Evolutionary conservation across 768 basidiomycete genomes (phyloP).

Genomic region (Leucocoprinus leucothites): DNA sequence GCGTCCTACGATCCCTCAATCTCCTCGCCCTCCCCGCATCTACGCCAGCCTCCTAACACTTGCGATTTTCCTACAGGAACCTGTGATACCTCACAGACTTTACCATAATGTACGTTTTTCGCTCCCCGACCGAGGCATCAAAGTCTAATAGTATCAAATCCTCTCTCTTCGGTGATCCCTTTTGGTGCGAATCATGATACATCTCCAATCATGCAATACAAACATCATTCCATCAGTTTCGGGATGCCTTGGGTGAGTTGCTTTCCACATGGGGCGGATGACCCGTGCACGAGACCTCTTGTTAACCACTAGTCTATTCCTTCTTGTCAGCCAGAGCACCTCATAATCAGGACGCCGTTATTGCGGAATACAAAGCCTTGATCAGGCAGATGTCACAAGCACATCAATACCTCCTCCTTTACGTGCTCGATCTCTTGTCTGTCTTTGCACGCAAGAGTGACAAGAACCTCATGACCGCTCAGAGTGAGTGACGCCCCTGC

Average conservation of each 20-base stretch:
- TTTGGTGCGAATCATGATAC: too few species aligned
- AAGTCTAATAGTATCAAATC: background rate
- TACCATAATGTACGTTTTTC: conserved; percentile 73
- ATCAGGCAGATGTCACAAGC: conserved; percentile 83
- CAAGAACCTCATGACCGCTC: conserved; percentile 93
- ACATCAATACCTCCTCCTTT: conserved; percentile 95
- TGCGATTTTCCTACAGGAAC: conserved; percentile 55
- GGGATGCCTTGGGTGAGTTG: conserved; percentile 66
- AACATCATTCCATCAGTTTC: conserved; percentile 68
- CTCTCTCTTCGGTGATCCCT: conserved; percentile 11
- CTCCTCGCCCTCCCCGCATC: too few species aligned
- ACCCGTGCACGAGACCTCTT: background rate
- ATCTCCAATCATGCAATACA: too few species aligned
- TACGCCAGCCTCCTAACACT: conserved; percentile 5
- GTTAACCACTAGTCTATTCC: background rate
- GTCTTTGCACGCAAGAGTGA: conserved; percentile 92
- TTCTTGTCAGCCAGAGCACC: conserved; percentile 55
- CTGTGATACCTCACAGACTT: conserved; percentile 89
- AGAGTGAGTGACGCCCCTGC: conserved; percentile 55
- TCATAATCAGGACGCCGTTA: conserved; percentile 67
- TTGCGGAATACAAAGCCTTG: conserved; percentile 77
- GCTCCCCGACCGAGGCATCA: conserved; percentile 10
- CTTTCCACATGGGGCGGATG: conserved; percentile 1
- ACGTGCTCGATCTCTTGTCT: conserved; percentile 92
- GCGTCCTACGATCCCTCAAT: conserved; percentile 29